Evolutionary conservation across 345 rosid species (phyloP).

Genomic region (Aegle marmelos): DNA sequence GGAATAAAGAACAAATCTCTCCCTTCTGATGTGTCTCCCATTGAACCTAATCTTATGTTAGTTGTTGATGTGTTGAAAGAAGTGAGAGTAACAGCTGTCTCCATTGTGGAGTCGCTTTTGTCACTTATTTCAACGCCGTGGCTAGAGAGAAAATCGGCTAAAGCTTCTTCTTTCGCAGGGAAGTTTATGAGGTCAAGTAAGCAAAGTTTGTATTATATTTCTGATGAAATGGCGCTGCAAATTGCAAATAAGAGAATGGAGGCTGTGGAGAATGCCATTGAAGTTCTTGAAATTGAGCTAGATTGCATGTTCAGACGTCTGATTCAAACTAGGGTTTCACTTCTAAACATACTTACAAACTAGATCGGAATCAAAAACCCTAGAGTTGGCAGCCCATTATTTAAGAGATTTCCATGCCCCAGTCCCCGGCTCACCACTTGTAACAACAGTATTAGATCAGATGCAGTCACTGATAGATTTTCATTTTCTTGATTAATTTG

Average conservation of each 20-base stretch:
- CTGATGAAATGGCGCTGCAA: constrained; percentile 52
- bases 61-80: constrained; percentile 58
- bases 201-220: constrained; percentile 29
- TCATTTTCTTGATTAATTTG: neutral
- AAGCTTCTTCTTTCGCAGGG: constrained; percentile 39
- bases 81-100: constrained; percentile 47
- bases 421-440: neutral
- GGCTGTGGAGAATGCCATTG: constrained; percentile 64
- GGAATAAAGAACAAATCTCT: constrained; percentile 33
- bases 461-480: neutral
- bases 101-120: constrained; percentile 57
- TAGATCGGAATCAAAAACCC: constrained; percentile 12
- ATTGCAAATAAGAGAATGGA: constrained; percentile 67
- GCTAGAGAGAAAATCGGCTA: constrained; percentile 49
- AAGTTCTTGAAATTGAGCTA: constrained; percentile 63
- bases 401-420: neutral
- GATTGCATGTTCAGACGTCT: constrained; percentile 63
- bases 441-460: neutral
- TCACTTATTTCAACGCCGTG: constrained; percentile 66
- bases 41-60: constrained; percentile 33
- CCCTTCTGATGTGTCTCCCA: constrained; percentile 14
- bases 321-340: constrained; percentile 81
- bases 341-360: constrained; percentile 64
- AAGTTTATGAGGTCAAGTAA: constrained; percentile 38
- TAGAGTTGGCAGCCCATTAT: neutral